phyloP scores from a whole-genome alignment of 148 eudicot species.

The Talinum fruticosum region DNA sequence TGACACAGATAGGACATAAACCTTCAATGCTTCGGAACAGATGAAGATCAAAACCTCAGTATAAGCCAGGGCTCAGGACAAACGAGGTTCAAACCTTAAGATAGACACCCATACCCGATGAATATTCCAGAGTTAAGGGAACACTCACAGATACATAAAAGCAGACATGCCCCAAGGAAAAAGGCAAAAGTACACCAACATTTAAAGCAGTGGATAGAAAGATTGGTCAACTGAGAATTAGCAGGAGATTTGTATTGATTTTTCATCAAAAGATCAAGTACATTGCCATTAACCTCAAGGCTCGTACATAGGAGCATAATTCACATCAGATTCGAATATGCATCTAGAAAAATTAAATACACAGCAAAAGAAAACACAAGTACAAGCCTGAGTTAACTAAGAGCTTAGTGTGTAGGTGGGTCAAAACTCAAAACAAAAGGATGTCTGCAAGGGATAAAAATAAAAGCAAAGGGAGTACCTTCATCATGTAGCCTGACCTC shows the following conservation, averaged over 20 bases:
- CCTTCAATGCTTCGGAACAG: no score
- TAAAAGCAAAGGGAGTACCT: conserved; percentile 20
- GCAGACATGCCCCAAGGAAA: no score
- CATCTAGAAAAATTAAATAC: not conserved
- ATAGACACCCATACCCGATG: no score
- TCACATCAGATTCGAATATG: conserved; percentile 25
- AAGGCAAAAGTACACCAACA: not conserved
- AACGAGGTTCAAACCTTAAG: no score
- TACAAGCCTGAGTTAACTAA: conserved; percentile 1
- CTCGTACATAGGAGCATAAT: conserved; percentile 28
- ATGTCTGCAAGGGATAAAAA: not conserved
- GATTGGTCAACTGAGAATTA: conserved; percentile 13
- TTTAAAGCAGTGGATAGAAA: not conserved
- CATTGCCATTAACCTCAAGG: conserved; percentile 28
- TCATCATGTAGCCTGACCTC: conserved; percentile 29
- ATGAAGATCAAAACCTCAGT: no score
- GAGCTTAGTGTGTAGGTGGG: conserved; percentile 17
- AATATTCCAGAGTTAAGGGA: no score
- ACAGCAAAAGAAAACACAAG: conserved; percentile 4
- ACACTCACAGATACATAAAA: no score
- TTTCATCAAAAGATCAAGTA: conserved; percentile 36
- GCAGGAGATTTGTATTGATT: conserved; percentile 21
- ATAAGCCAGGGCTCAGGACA: no score
- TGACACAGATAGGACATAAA: not conserved
- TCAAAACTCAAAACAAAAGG: conserved; percentile 7